phyloP scores from a whole-genome alignment of 169 alveolate genomes.

The Cryptosporidium canis region DNA sequence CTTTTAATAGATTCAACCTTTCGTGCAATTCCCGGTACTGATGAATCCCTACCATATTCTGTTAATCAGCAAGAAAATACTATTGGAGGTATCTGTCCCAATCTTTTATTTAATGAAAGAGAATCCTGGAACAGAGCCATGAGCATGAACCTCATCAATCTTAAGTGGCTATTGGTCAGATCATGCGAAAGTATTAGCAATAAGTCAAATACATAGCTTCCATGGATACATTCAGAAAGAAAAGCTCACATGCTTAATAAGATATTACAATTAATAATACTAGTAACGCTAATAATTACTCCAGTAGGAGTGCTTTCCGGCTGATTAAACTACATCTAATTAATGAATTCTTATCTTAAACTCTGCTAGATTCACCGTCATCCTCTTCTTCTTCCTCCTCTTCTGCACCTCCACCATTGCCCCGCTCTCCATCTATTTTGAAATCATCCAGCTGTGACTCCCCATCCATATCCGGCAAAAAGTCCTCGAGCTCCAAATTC shows the following conservation, averaged over 20 bases:
- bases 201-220: not conserved
- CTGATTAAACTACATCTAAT: not conserved
- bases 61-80: not conserved
- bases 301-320: not conserved
- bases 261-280: not conserved
- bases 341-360: not conserved
- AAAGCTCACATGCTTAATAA: no score
- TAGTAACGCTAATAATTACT: not conserved
- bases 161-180: conserved; percentile 22
- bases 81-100: not conserved
- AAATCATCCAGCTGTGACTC: not conserved
- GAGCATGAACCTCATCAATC: conserved; percentile 36
- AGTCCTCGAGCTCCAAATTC: conserved; percentile 54
- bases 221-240: no score
- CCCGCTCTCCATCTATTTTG: not conserved
- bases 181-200: not conserved
- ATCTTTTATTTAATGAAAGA: conserved; percentile 35
- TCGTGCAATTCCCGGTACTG: not conserved
- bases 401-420: not conserved
- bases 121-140: conserved; percentile 44
- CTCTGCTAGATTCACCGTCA: conserved; percentile 22
- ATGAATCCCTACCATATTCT: conserved; percentile 10
- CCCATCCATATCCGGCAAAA: conserved; percentile 28
- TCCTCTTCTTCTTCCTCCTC: not conserved
- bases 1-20: not conserved